Base-by-base conservation (phyloP, 306 rosid species). In the Purshia tridentata region DNA sequence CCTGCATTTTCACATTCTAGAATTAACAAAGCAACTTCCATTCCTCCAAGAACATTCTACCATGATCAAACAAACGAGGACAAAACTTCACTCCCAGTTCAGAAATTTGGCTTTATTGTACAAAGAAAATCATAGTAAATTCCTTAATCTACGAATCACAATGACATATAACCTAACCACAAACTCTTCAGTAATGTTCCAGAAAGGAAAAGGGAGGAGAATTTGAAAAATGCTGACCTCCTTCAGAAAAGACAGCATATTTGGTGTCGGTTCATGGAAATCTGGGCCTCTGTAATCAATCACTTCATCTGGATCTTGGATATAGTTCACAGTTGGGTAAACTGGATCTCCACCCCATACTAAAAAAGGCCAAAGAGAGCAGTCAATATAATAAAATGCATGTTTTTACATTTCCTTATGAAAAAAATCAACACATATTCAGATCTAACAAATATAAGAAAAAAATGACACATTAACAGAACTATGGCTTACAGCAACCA, bases 261-360 rank as follows among this genome's bases (percentile, higher is more conserved):
- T 84, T 55, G 98, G 98, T 19, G 95, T 91, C 20, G 97, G 99
- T 82, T 94, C 96, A 83, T 91, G 96, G 81, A 91, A 94, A 83
- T 91, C 89, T 49, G 99, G 65, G 15, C 97, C 99, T 81, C 99
- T 85, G 79, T 84, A 89, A 84, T 94, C 97, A 74, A 87, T 85
- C 73, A 88, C 82, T 84, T 72, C 90, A 78, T 94, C 61, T 55
- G 97, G 99, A 78, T 94, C 99, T 87, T 91, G 97, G 81, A 94
- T 91, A 78, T 91, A 91, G 83, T 94, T 94, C 69, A 94, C 83
- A 23, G 99, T 94, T 47, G 99, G 99, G 78, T 94, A 94, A 75
- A 94, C 97, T 29, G 97, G 99, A 89, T 94, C 99, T 52, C 99
- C 99, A 45, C 96, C 99, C 99, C 99, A 94, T 84, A 94, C 99